These are phyloP conservation scores for Withania somnifera DNA, from an alignment of 305 asterid species.

Conservation along the genomic window DNA sequence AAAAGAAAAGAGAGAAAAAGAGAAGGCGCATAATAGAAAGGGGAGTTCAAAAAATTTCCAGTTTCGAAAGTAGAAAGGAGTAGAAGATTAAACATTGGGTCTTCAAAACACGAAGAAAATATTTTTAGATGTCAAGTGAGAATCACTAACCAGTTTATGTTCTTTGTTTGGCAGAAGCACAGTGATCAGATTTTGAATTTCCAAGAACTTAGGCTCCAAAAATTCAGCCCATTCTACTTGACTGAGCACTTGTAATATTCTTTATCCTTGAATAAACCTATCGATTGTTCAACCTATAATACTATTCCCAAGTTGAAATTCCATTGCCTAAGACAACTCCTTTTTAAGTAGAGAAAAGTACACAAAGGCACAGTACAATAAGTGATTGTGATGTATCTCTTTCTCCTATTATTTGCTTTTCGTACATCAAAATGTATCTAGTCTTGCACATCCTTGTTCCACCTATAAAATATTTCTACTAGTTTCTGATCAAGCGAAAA, in stretches of 20 bases:
- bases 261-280: neutral
- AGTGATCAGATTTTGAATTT: neutral
- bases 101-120: neutral
- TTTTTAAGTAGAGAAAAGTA: neutral
- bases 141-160: neutral
- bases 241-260: neutral
- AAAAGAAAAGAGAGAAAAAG: neutral
- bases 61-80: neutral
- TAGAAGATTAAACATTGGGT: neutral
- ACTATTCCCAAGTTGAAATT: neutral
- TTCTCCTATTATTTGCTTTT: neutral
- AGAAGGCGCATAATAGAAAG: neutral
- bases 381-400: neutral
- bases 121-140: neutral
- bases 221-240: neutral
- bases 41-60: neutral
- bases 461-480: neutral
- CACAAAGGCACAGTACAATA: neutral
- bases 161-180: neutral
- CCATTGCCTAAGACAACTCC: neutral
- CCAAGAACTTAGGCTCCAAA: neutral
- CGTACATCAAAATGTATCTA: neutral
- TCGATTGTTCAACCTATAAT: neutral
- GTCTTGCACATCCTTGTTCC: neutral
- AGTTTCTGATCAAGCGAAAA: neutral